phyloP scores from a whole-genome alignment of 352 stramenopile genomes.

The Pythium aphanidermatum region DNA sequence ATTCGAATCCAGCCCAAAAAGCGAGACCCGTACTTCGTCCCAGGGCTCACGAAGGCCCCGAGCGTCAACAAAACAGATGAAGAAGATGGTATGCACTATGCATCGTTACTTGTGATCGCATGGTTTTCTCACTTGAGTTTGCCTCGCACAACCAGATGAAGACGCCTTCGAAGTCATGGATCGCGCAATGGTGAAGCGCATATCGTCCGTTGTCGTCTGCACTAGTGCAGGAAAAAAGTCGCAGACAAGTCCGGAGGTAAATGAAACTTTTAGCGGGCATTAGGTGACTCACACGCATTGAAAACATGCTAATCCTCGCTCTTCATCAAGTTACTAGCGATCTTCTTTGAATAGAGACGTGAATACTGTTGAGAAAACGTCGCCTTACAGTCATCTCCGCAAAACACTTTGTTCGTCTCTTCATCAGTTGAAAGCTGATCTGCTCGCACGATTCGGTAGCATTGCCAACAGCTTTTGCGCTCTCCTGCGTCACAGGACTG shows the following conservation, averaged over 20 bases:
- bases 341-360: conserved; percentile 35
- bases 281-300: too few species aligned
- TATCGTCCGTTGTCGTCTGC: conserved; percentile 64
- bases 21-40: conserved; percentile 48
- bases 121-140: neutral
- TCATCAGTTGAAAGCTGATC: conserved; percentile 39
- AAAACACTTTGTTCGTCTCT: conserved; percentile 50
- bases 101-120: neutral
- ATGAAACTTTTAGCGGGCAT: neutral
- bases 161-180: conserved; percentile 72
- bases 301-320: neutral
- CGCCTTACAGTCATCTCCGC: conserved; percentile 27
- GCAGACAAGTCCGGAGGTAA: neutral
- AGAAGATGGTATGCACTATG: conserved; percentile 28
- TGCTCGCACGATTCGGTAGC: conserved; percentile 46
- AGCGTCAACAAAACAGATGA: conserved; percentile 3
- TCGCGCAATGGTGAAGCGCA: conserved; percentile 66
- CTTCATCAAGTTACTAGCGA: too few species aligned
- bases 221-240: conserved; percentile 54
- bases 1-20: conserved; percentile 59
- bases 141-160: conserved; percentile 40
- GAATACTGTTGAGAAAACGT: conserved; percentile 47
- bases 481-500: conserved; percentile 31
- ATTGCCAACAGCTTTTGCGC: conserved; percentile 78
- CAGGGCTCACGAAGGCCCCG: conserved; percentile 26